Conservation (phyloP, 2,329 filamentous ascomycete species). For the Fusarium praegraminearum region DNA sequence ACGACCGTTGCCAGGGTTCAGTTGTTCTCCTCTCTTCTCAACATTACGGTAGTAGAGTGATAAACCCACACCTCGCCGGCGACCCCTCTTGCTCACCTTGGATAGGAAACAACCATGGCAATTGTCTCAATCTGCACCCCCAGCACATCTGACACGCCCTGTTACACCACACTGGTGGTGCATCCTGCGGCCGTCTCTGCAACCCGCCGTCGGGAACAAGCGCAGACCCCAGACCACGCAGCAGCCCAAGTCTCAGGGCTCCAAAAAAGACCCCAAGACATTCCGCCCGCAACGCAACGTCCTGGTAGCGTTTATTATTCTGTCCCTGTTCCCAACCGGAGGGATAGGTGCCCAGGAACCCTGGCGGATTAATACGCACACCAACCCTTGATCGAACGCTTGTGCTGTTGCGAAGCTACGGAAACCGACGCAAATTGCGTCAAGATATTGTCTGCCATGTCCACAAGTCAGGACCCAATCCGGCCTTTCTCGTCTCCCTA, state of each 20-base stretch:
- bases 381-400: constrained; percentile 25
- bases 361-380: constrained; percentile 18
- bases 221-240: constrained; percentile 51
- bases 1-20: constrained; percentile 32
- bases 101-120: neutral
- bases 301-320: constrained; percentile 30
- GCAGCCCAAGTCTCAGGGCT: constrained; percentile 40
- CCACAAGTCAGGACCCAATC: neutral
- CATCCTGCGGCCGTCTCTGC: constrained; percentile 57
- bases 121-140: neutral
- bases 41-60: neutral
- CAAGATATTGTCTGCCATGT: neutral
- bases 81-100: constrained; percentile 3
- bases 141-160: constrained; percentile 28
- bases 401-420: constrained; percentile 1
- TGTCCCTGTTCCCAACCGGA: constrained; percentile 28
- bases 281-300: constrained; percentile 33
- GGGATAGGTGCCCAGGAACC: constrained; percentile 12
- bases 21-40: constrained; percentile 21
- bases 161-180: constrained; percentile 48
- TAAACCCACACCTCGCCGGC: constrained; percentile 22
- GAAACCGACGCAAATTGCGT: neutral
- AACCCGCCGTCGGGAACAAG: constrained; percentile 54
- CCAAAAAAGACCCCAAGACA: constrained; percentile 34
- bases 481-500: neutral